These are phyloP conservation scores for Uronychia binucleata DNA, from an alignment of 73 alveolate genomes.

Conservation along the genomic window DNA sequence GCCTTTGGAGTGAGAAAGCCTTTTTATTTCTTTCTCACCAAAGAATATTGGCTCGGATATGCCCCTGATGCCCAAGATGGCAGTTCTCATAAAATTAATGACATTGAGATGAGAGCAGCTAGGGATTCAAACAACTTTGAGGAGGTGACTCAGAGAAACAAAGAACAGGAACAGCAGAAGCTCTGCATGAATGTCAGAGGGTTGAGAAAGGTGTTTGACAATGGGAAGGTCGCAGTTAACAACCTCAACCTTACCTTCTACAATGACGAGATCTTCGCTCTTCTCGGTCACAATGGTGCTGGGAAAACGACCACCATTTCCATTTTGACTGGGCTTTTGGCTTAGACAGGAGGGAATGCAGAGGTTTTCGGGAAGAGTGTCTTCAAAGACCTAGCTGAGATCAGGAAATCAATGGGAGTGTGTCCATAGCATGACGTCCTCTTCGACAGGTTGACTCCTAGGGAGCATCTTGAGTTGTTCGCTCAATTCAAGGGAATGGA, in stretches of 20 bases:
- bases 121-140: conserved; percentile 14
- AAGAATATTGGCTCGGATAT: conserved; percentile 54
- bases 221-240: conserved; percentile 76
- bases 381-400: conserved; percentile 51
- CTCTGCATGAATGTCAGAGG: conserved; percentile 43
- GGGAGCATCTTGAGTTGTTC: conserved; percentile 85
- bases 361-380: conserved; percentile 42
- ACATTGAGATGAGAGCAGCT: background rate
- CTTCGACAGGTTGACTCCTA: conserved; percentile 77
- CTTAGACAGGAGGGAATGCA: conserved; percentile 58
- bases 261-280: conserved; percentile 86
- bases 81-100: conserved; percentile 10
- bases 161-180: conserved; percentile 21
- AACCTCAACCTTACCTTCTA: conserved; percentile 73
- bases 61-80: background rate
- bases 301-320: conserved; percentile 86
- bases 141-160: background rate
- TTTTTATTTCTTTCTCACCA: conserved; percentile 71
- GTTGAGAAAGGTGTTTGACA: conserved; percentile 64
- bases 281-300: conserved; percentile 92
- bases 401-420: conserved; percentile 81
- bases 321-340: conserved; percentile 75
- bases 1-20: conserved; percentile 80
- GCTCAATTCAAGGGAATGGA: conserved; percentile 80
- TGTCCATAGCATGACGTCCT: conserved; percentile 95